These are phyloP conservation scores for Protomyces gravidus DNA, from an alignment of 1,139 yeast genomes.

Conservation along the genomic window DNA sequence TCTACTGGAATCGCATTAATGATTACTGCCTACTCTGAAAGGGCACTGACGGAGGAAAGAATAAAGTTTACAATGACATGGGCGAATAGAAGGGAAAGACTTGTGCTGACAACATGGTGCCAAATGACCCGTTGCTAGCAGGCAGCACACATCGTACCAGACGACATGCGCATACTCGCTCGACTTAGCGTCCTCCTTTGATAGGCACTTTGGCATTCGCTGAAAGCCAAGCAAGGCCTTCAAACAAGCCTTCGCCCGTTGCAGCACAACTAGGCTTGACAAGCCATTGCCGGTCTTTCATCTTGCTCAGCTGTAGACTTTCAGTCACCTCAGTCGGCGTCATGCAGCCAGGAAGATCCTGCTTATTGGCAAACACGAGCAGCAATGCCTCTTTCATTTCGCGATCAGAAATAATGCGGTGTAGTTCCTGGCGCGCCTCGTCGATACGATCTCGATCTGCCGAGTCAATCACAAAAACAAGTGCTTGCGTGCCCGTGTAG, in stretches of 20 bases:
- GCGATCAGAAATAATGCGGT: conserved; percentile 69
- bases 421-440: conserved; percentile 73
- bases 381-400: conserved; percentile 76
- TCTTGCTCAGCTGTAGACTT: conserved; percentile 73
- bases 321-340: conserved; percentile 86
- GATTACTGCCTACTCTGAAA: too few species aligned
- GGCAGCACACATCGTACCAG: not conserved
- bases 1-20: not conserved
- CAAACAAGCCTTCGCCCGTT: conserved; percentile 85
- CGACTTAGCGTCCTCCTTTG: conserved; percentile 7
- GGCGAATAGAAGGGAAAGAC: too few species aligned
- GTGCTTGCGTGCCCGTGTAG: conserved; percentile 89
- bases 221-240: conserved; percentile 52
- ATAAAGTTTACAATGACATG: not conserved
- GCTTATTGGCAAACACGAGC: conserved; percentile 86
- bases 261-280: conserved; percentile 87
- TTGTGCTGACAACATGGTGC: too few species aligned
- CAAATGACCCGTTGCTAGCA: too few species aligned
- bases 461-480: conserved; percentile 85
- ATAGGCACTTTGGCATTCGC: conserved; percentile 17
- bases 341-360: conserved; percentile 80
- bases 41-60: too few species aligned
- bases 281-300: conserved; percentile 86
- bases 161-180: not conserved
- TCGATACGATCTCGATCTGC: conserved; percentile 66